Percentiles rank a stretch among this genome's conserved stretches.
Conservation (phyloP, 345 rosid species). For the Citrus sp. region DNA sequence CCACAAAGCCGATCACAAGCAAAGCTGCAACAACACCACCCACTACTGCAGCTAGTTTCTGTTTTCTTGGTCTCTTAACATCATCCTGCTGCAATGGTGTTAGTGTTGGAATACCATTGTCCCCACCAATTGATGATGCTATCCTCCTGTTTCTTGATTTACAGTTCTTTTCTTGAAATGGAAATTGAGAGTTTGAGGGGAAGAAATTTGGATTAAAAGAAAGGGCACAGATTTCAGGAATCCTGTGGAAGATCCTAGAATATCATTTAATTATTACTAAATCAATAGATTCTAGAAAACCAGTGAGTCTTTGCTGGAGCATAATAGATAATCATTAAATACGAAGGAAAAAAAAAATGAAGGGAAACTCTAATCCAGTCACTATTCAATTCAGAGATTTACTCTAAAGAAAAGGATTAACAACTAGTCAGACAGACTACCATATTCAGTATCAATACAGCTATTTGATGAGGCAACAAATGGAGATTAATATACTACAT, state of each 20-base stretch:
- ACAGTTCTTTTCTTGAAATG: constrained; percentile 20
- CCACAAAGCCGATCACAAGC: constrained; percentile 30
- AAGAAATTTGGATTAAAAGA: constrained; percentile 22
- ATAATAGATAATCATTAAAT: not conserved
- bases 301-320: not conserved
- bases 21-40: constrained; percentile 37
- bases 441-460: not conserved
- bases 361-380: not conserved
- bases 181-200: constrained; percentile 15
- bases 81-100: constrained; percentile 29
- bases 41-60: constrained; percentile 32
- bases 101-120: constrained; percentile 36
- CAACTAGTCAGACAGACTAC: not conserved
- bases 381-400: not conserved
- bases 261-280: not conserved
- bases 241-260: constrained; percentile 19
- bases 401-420: not conserved
- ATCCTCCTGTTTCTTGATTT: constrained; percentile 26
- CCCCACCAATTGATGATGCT: constrained; percentile 21
- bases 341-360: not conserved
- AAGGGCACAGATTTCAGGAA: constrained; percentile 23
- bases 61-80: constrained; percentile 29
- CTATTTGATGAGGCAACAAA: not conserved
- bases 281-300: not conserved
- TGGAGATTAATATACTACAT: not conserved